Evolutionary conservation across 2,329 filamentous ascomycete species (phyloP), one percentile per base, ranked within the genome.

Genomic region (Lasiodiplodia gonubiensis): DNA sequence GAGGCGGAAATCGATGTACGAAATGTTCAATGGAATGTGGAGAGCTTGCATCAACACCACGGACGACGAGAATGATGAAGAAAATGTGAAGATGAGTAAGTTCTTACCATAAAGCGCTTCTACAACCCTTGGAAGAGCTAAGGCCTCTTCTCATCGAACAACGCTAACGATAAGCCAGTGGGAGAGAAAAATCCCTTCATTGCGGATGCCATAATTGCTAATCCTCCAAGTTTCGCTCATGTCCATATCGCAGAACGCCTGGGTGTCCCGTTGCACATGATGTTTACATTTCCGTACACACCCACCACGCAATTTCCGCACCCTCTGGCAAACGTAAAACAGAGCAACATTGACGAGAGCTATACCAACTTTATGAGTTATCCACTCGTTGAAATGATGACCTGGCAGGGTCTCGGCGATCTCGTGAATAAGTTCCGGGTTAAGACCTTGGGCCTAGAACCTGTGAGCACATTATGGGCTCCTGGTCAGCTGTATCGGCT

Each of bases 241-340:
- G 84, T 92, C 4, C 91, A 93, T 72, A 86, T 90, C 69, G 91
- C 91, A 1, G 90, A 93, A 78, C 90, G 90, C 75, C 77, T 93
- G 69, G 90, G 90, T 0, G 88, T 93, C 27, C 91, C 91, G 0
- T 75, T 93, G 18, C 91, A 93, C 72, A 88, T 97, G 79, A 96
- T 97, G 91, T 97, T 97, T 80, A 97, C 93, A 68, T 90, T 94
- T 67, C 92, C 92, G 0, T 94, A 92, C 73, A 91, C 88, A 0
- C 90, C 91, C 0, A 94, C 92, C 0, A 85, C 89, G 66, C 85
- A 87, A 0, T 94, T 94, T 70, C 90, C 91, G 0, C 92, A 94
- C 74, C 92, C 92, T 0, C 77, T 94, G 60, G 91, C 91, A 11
- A 92, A 88, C 73, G 90, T 94, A 77, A 91, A 90, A 73, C 86